Conservation (phyloP, 2,329 filamentous ascomycete species). For the Aureobasidium uvarum region DNA sequence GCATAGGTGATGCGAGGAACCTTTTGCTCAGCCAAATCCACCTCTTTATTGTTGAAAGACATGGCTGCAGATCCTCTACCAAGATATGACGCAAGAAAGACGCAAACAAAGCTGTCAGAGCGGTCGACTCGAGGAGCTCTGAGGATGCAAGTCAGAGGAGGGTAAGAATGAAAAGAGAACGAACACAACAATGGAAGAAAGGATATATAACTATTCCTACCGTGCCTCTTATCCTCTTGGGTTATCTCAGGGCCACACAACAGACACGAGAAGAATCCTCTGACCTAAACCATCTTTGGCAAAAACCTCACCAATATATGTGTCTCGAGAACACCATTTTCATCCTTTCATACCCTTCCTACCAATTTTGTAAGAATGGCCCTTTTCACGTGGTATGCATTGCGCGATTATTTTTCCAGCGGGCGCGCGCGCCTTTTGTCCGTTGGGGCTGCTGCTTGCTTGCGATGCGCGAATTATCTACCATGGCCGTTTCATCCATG, state of each 20-base stretch:
- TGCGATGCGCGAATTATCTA: constrained; percentile 7
- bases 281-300: not conserved
- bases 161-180: not conserved
- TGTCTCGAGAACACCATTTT: not conserved
- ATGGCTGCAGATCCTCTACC: not conserved
- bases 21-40: constrained; percentile 5
- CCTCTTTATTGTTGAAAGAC: constrained; percentile 1
- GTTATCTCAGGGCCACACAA: not conserved
- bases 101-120: not conserved
- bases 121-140: not conserved
- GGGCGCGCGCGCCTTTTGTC: too few species aligned
- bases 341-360: not conserved
- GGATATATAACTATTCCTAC: not conserved
- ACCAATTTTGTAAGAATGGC: not conserved
- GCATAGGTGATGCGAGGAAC: constrained; percentile 34
- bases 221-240: not conserved
- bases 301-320: not conserved
- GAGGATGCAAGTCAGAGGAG: not conserved
- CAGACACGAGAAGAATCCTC: not conserved
- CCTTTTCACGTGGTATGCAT: too few species aligned
- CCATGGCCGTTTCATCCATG: not conserved
- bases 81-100: not conserved
- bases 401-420: too few species aligned
- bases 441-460: too few species aligned
- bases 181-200: not conserved